Conservation (phyloP, 371 early-diverging fungal genomes). For the Rhizomucor pusillus region DNA sequence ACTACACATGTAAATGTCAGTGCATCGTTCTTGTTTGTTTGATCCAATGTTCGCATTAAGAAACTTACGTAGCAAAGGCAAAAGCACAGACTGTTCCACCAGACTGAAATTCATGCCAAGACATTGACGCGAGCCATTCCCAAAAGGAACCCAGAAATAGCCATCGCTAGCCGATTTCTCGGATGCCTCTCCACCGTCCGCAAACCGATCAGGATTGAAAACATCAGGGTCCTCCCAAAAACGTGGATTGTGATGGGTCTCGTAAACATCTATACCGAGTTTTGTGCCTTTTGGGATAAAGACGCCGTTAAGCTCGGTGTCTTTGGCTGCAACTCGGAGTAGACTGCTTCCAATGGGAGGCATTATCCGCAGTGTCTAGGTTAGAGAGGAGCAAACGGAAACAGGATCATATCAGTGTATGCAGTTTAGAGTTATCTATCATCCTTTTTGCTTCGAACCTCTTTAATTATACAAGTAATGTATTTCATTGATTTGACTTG, state of each 20-base stretch:
- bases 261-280: constrained; percentile 13
- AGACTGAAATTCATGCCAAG: constrained; percentile 36
- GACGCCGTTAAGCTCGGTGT: constrained; percentile 12
- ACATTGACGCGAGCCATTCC: constrained; percentile 36
- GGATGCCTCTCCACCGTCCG: constrained; percentile 7
- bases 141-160: constrained; percentile 12
- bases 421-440: not conserved
- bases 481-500: constrained; percentile 18
- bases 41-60: not conserved
- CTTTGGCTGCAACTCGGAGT: constrained; percentile 13
- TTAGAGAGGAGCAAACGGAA: not conserved
- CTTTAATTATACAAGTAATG: constrained; percentile 18
- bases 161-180: not conserved
- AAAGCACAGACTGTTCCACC: constrained; percentile 28
- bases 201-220: constrained; percentile 23
- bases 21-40: no score
- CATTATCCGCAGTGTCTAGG: constrained; percentile 7
- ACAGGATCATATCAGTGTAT: not conserved
- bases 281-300: constrained; percentile 19
- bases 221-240: constrained; percentile 20
- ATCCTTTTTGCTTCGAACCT: constrained; percentile 7
- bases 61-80: constrained; percentile 37
- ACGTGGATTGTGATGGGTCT: constrained; percentile 14
- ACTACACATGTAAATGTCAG: constrained; percentile 5
- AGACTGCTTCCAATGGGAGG: constrained; percentile 5